Evolutionary conservation across 495 filamentous ascomycete species (phyloP), one percentile per base, ranked within the genome.

Genomic region (Aspergillus biplanus): DNA sequence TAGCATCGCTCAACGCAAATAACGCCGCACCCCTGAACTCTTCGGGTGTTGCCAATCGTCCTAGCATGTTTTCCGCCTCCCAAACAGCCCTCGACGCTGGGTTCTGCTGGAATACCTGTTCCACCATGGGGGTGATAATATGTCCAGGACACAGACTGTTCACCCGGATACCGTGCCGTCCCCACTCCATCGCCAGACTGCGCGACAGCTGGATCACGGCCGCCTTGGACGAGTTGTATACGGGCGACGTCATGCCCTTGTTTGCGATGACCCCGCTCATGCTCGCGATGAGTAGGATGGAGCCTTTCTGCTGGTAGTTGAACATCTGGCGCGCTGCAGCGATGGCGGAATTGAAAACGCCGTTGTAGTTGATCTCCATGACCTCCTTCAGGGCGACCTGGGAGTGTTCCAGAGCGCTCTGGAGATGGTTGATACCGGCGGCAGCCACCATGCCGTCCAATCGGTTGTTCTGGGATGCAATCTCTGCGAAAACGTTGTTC

Each of bases 221-320:
- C 0, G 89, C 89, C 65, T 91, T 91, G 35, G 82, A 86, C 0
- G 82, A 82, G 72, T 91, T 92, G 73, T 91, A 91, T 0, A 90
- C 87, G 0, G 87, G 83, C 5, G 81, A 83, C 2, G 85, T 79
- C 66, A 91, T 80, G 12, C 87, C 88, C 72, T 88, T 86, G 70
- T 94, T 96, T 15, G 92, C 92, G 59, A 96, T 81, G 6, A 87
- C 86, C 11, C 89, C 92, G 68, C 87, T 90, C 92, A 94, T 94
- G 63, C 84, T 88, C 8, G 87, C 92, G 60, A 94, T 89, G 48
- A 94, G 70, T 47, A 89, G 82, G 54, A 95, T 85, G 49, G 87
- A 90, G 6, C 90, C 91, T 67, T 74, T 77, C 37, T 73, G 70
- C 52, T 82, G 74, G 66, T 79, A 78, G 31, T 83, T 80, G 68